Evolutionary conservation across 1,139 yeast genomes (phyloP), one percentile per base, ranked within the genome.

Genomic region (Candida sojae): DNA sequence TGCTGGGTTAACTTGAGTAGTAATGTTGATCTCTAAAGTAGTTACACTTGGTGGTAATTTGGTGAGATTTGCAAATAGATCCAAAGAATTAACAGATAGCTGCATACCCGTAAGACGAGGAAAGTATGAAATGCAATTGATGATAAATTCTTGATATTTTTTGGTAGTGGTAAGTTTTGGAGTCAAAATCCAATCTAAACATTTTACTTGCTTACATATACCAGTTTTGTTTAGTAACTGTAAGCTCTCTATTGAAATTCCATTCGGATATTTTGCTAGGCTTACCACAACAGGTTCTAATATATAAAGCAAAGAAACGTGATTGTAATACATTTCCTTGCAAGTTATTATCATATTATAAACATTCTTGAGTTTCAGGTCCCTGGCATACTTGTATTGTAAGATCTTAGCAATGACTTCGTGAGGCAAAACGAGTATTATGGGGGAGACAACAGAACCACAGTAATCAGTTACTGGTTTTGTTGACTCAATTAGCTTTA

Each of bases 301-400:
- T 5, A 45, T 42, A 26, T 47, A 47, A 28, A 47, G 29, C 29
- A 47, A 29, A 10, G 28, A 23, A 11, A 47, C 32, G 33, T 44
- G 42, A n/a, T 34, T 39, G 10, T 37, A 13, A 28, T 47, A 47
- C 10, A 47, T 30, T 7, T 43, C 29, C 39, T 30, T 44, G 23
- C 50, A 47, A 28, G 45, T 37, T 10, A 37, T 29, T 8, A 47
- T 41, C 26, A 47, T 37, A 17, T 46, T 45, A 26, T 44, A 42
- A 7, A 47, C 42, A 17, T 42, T 12, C 8, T 33, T 29, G 25
- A 47, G 41, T 5, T 7, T 13, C 2, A 12, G 28, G 26, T 47
- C 44, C 9, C n/a, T 33, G 5, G n/a, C 11, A 13, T 32, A 47
- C 13, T 44, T 39, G 9, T 41, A 36, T 8, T 29, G 13, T 12